phyloP scores from a whole-genome alignment of 805 yeast species.

The Ogataea naganishii region DNA sequence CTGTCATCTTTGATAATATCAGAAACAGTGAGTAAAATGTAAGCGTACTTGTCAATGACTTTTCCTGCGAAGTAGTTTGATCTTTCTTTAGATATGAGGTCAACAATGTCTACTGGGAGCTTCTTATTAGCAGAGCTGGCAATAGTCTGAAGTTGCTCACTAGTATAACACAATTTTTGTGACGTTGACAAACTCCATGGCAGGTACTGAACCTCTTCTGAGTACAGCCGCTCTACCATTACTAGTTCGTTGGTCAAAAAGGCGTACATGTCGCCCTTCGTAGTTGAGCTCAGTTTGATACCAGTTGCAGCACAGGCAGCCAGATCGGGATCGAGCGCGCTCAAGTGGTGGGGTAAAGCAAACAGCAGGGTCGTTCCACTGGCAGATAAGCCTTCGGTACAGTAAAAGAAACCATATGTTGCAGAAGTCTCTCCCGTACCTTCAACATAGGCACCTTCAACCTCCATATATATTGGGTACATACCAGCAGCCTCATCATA shows the following conservation, averaged over 20 bases:
- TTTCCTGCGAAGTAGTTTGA: slow-evolving; percentile 48
- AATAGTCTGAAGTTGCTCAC: slow-evolving; percentile 32
- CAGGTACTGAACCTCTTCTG: slow-evolving; percentile 29
- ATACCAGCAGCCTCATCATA: slow-evolving; percentile 63
- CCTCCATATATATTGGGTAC: slow-evolving; percentile 41
- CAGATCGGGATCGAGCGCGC: slow-evolving; percentile 15
- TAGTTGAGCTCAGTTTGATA: slow-evolving; percentile 33
- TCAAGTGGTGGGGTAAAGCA: slow-evolving; percentile 47
- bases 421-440: slow-evolving; percentile 24
- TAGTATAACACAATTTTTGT: slow-evolving; percentile 27
- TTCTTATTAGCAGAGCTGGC: slow-evolving; percentile 39
- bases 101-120: slow-evolving; percentile 31
- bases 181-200: slow-evolving; percentile 10
- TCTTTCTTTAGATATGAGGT: slow-evolving; percentile 26
- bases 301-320: slow-evolving; percentile 32
- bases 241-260: slow-evolving; percentile 30
- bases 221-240: slow-evolving; percentile 30
- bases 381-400: slow-evolving; percentile 40
- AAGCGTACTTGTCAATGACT: slow-evolving; percentile 46
- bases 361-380: slow-evolving; percentile 38
- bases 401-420: slow-evolving; percentile 36
- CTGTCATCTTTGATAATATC: slow-evolving; percentile 37
- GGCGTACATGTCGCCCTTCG: slow-evolving; percentile 43
- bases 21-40: slow-evolving; percentile 41
- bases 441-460: slow-evolving; percentile 36